Percentiles rank a stretch among this genome's conserved stretches.
phyloP scores from a whole-genome alignment of 305 asterid species.

The Fraxinus greggii region DNA sequence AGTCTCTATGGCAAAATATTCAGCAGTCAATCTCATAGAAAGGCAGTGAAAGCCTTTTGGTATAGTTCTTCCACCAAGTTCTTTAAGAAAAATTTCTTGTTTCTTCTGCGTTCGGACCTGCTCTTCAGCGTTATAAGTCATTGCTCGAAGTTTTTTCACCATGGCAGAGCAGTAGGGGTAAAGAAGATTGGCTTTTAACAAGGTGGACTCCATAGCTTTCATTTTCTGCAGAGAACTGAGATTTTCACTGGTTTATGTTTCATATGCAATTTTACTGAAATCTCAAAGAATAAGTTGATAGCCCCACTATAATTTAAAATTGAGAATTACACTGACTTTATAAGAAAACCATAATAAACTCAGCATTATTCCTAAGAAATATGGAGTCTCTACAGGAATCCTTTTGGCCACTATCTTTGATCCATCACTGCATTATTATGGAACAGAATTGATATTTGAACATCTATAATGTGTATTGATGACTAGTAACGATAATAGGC shows the following conservation, averaged over 20 bases:
- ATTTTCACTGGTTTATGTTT: conserved; percentile 26
- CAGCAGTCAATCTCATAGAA: conserved; percentile 80
- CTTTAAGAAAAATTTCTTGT: conserved; percentile 69
- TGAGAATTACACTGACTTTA: background rate
- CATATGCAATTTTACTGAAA: conserved; percentile 16
- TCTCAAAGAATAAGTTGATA: conserved; percentile 9
- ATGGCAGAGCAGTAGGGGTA: conserved; percentile 88
- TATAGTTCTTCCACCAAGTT: conserved; percentile 81
- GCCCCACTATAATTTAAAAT: conserved; percentile 5
- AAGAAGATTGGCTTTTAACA: conserved; percentile 66
- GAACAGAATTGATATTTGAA: background rate
- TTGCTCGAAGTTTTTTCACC: conserved; percentile 80
- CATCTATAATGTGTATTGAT: background rate
- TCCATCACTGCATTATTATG: background rate
- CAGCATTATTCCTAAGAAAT: background rate
- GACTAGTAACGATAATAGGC: background rate
- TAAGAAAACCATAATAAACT: background rate
- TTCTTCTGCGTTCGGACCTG: conserved; percentile 63
- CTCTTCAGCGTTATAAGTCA: conserved; percentile 80
- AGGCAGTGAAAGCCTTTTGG: conserved; percentile 94
- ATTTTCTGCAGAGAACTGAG: conserved; percentile 89
- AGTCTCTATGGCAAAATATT: conserved; percentile 63
- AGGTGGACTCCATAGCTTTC: conserved; percentile 78
- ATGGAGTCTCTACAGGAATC: background rate
- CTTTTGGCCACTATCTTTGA: background rate